These are phyloP conservation scores for Talaromyces sp. DNA, from an alignment of 2,329 filamentous ascomycete genomes.

Conservation along the genomic window DNA sequence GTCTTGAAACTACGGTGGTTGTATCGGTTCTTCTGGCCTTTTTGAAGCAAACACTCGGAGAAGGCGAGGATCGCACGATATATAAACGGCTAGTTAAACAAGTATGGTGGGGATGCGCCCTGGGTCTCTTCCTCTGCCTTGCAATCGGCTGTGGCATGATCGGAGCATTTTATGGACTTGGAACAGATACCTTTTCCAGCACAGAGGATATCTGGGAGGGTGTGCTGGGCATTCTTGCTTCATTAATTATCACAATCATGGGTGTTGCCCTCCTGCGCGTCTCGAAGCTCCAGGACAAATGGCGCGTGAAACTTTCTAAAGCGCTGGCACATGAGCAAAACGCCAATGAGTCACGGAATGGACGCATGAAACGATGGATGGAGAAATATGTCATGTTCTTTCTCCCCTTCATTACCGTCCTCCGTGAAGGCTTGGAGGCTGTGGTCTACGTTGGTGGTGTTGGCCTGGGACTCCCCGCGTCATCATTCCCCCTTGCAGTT, in stretches of 20 bases:
- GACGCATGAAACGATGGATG: conserved; percentile 62
- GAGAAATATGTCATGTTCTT: conserved; percentile 87
- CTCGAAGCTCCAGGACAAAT: conserved; percentile 83
- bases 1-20: conserved; percentile 80
- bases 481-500: conserved; percentile 75
- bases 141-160: conserved; percentile 69
- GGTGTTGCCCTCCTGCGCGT: conserved; percentile 79
- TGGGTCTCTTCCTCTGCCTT: conserved; percentile 67
- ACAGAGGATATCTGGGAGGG: conserved; percentile 82
- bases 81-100: conserved; percentile 72
- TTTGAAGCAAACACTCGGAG: conserved; percentile 76
- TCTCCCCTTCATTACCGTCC: conserved; percentile 83
- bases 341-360: conserved; percentile 41
- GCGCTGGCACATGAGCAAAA: conserved; percentile 56
- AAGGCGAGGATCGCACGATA: conserved; percentile 60
- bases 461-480: conserved; percentile 72
- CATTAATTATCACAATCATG: conserved; percentile 79
- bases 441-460: conserved; percentile 87
- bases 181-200: conserved; percentile 66
- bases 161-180: conserved; percentile 71
- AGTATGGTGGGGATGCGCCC: conserved; percentile 66
- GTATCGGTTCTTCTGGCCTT: conserved; percentile 86
- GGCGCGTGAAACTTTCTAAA: conserved; percentile 76
- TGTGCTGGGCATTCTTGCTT: conserved; percentile 72
- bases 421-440: conserved; percentile 83